A percentile compares a stretch with the other conserved stretches of the same genome.
Conservation (phyloP, 2,329 filamentous ascomycete genomes). For the Diplodia sapinea region DNA sequence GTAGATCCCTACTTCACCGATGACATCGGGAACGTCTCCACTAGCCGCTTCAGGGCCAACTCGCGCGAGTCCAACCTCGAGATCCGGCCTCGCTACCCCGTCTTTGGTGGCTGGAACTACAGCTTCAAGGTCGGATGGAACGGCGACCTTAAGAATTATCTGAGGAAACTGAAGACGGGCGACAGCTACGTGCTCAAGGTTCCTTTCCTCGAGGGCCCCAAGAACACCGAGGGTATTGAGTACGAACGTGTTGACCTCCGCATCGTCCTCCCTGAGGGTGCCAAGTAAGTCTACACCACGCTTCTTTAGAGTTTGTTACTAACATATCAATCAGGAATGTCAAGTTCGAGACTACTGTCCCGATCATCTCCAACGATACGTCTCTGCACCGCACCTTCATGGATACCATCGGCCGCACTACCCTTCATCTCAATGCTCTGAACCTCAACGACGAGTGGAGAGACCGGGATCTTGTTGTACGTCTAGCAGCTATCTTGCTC, state of each 20-base stretch:
- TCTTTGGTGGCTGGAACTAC: conserved; percentile 98
- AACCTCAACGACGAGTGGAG: conserved; percentile 92
- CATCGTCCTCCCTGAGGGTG: conserved; percentile 88
- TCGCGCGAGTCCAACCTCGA: conserved; percentile 82
- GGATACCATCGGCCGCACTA: conserved; percentile 88
- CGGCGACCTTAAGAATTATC: conserved; percentile 75
- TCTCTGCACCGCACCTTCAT: conserved; percentile 86
- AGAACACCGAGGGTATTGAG: conserved; percentile 80
- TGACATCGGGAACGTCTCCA: conserved; percentile 95
- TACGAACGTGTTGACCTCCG: conserved; percentile 82
- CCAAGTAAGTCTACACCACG: conserved; percentile 66
- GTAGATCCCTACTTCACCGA: conserved; percentile 93
- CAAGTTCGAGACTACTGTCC: conserved; percentile 75
- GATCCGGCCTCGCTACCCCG: conserved; percentile 90
- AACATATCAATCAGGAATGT: conserved; percentile 67
- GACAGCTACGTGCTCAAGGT: conserved; percentile 86
- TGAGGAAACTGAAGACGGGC: conserved; percentile 67
- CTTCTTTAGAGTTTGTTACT: background rate
- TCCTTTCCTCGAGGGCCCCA: conserved; percentile 91
- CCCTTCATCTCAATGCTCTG: conserved; percentile 76
- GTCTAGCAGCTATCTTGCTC: conserved; percentile 33
- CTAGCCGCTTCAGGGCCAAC: conserved; percentile 81
- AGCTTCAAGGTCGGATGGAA: conserved; percentile 98
- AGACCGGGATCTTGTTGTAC: conserved; percentile 76
- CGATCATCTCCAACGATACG: conserved; percentile 66